phyloP scores from a whole-genome alignment of 2,329 filamentous ascomycete genomes.

The Trichoderma sp. region DNA sequence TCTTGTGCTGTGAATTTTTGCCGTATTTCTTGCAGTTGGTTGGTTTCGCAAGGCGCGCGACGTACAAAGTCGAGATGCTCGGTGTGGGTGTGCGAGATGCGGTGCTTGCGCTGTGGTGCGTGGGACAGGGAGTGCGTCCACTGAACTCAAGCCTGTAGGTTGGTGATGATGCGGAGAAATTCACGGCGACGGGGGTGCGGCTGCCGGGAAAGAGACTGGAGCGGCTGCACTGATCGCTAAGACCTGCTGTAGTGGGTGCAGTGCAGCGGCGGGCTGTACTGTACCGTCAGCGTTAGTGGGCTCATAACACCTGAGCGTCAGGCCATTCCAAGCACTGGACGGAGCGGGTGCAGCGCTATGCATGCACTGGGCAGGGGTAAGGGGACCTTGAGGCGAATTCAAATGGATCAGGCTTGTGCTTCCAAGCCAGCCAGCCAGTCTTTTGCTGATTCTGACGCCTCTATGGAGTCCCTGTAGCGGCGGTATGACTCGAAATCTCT shows the following conservation, averaged over 20 bases:
- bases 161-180: conserved; percentile 29
- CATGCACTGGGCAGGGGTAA: conserved; percentile 16
- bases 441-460: background rate
- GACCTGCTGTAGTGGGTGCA: background rate
- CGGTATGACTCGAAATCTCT: background rate
- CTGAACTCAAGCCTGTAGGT: background rate
- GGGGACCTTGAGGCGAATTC: background rate
- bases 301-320: conserved; percentile 16
- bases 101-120: conserved; percentile 21
- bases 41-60: conserved; percentile 11
- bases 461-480: background rate
- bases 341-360: conserved; percentile 8
- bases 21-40: background rate
- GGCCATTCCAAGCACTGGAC: conserved; percentile 16
- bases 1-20: background rate
- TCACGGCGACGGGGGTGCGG: conserved; percentile 24
- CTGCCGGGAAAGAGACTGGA: conserved; percentile 20
- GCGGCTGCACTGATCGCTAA: background rate
- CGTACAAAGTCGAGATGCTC: conserved; percentile 14
- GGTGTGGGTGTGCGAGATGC: conserved; percentile 20
- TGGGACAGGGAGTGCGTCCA: conserved; percentile 22
- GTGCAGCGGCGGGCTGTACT: background rate
- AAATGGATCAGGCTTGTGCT: background rate
- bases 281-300: conserved; percentile 10
- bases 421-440: background rate